Evolutionary conservation across 768 basidiomycete species (phyloP), one percentile per base, ranked within the genome.

Genomic region (Xanthoconium stramineum): DNA sequence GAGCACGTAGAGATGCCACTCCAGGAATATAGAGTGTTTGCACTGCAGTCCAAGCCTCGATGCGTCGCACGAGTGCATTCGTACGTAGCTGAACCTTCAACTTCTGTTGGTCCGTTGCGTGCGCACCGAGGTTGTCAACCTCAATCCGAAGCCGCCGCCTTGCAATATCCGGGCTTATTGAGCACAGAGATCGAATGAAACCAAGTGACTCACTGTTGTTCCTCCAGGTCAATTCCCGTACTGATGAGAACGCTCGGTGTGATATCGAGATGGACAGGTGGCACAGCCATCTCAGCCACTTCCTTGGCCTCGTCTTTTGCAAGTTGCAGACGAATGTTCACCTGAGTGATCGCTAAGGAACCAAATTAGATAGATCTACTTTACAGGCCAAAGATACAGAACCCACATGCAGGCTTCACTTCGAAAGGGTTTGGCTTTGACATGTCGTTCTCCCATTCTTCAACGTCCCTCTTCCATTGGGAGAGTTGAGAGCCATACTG

Each of bases 21-120:
- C 14, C 6, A 11, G 47, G 36, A 28, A 49, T 49, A 5, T 49
- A 49, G 2, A 49, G 36, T 4, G 24, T 37, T 9, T 49, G 47
- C 3, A 49, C 36, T 3, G 3, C 28, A 15, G 36, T 28, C 47
- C 47, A 49, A 13, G 36, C 36, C 3, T 49, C 24, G 20, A 49
- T 49, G 1, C 15, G 24, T 17, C 24, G 3, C 30, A 32, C 5
- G 8, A 49, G 47, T 3, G 11, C 6, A 39, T 38, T 50, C 15
- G 15, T 29, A n/a, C 29, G 14, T 8, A 29, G 17, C 3, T 10
- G 37, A 4, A 42, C 1, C 28, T 14, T 39, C 6, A 12, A 17
- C 37, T 50, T 50, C 17, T 76, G 72, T 14, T 65, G 61, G 39
- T 62, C 56, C 2, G 71, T 75, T 11, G 71, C 54, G 53, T 71